Base-by-base conservation (phyloP, 495 filamentous ascomycete genomes). In the Antarctomyces pellizariae region DNA sequence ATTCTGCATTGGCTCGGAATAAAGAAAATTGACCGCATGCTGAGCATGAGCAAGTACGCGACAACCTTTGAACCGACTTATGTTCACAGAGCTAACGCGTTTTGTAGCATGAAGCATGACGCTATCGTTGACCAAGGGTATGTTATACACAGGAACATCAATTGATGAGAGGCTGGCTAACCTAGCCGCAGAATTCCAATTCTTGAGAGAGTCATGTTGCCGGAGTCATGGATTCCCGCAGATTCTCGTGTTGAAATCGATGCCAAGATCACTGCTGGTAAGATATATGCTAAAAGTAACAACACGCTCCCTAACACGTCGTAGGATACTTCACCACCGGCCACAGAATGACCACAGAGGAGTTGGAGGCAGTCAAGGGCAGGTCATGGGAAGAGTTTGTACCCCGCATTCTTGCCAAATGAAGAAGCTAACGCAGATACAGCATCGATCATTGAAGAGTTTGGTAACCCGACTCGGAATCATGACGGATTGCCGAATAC, bases 1-100 rank as follows among this genome's bases (percentile, higher is more conserved):
- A 84, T 95, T 37, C 65, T 97, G 23, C 86, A 97, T 50, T 97
- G 86, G 86, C 64, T 97, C 10, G 86, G 86, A 33, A 92, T 97
- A 42, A 89, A 72, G 51, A 95, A 95, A 60, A 95, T 97, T 45
- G 86, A 95, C 49, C 65, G 80, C 22, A 95, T 97, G 86, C 60
- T 97, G 26, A 89, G 77, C 50, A 95, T 97, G 86, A 86, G 76
- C 44, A 89, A 93, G 72, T 77, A 42, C 57, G 69, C 62, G 3
- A 12, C 22, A 22, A 21, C 21, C 27, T 25, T 18, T 13, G 12
- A 32, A 30, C 28, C 17, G 41, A 18, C 35, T 31, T 20, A 26
- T 30, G 32, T 22, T 25, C 31, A 29, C 32, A 32, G n/a, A n/a
- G 25, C 43, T 29, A 30, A 43, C 14, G 22, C 25, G 26, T 17